Conservation (phyloP, 805 yeast genomes). For the Candida ascalaphidarum region DNA sequence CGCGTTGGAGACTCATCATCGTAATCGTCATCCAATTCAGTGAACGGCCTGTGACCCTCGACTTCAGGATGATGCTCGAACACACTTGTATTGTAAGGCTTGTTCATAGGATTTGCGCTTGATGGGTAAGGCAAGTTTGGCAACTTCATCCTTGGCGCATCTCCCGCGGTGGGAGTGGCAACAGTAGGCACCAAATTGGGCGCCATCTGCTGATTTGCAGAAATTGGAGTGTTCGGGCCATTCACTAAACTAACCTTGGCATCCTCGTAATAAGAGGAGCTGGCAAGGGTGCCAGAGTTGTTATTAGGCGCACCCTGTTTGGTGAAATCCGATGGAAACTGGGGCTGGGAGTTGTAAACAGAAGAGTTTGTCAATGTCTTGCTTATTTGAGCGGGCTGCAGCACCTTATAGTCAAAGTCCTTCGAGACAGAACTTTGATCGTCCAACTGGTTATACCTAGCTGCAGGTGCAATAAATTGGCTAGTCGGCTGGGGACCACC, state of each 20-base stretch:
- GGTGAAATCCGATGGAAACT: conserved; percentile 25
- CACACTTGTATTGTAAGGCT: conserved; percentile 17
- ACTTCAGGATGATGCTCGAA: conserved; percentile 38
- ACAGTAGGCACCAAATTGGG: conserved; percentile 19
- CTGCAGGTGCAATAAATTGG: no score
- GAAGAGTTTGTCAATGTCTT: conserved; percentile 10
- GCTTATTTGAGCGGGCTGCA: conserved; percentile 1
- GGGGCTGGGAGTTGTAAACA: conserved; percentile 23
- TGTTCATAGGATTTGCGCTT: conserved; percentile 9
- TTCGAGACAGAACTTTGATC: conserved; percentile 12
- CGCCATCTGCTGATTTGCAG: conserved; percentile 21
- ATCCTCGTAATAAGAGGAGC: conserved; percentile 2
- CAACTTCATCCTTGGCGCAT: conserved; percentile 7
- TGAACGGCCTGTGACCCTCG: conserved; percentile 38
- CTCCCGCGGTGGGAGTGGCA: conserved; percentile 13
- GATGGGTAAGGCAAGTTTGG: conserved; percentile 17
- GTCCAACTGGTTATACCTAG: conserved; percentile 10
- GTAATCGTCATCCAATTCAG: conserved; percentile 22
- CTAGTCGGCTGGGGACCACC: conserved; percentile 3
- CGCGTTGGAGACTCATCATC: no score
- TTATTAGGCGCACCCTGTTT: conserved; percentile 7
- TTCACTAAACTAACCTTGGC: conserved; percentile 14
- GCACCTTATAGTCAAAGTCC: conserved; percentile 15
- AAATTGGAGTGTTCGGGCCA: conserved; percentile 26
- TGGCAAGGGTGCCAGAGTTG: conserved; percentile 5